phyloP scores from a whole-genome alignment of 371 early-diverging fungal genomes.

The Mortierella sp. region DNA sequence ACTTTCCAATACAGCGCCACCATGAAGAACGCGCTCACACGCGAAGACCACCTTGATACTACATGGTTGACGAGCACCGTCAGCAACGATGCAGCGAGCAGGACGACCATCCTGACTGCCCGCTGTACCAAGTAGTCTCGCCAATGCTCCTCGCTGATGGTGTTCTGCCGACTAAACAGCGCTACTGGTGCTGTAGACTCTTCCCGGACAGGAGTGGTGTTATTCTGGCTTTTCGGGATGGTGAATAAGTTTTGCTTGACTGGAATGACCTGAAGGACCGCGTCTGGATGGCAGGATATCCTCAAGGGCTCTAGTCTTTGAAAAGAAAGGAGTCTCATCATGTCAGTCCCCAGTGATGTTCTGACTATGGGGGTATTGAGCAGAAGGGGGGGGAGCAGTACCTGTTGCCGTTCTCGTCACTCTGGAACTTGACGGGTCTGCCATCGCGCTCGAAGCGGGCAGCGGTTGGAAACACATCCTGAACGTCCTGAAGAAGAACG shows the following conservation, averaged over 20 bases:
- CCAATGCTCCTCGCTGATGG: slow-evolving; percentile 24
- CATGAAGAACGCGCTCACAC: slow-evolving; percentile 11
- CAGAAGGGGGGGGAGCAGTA: background rate
- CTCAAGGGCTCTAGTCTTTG: slow-evolving; percentile 34
- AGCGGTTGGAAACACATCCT: slow-evolving; percentile 39
- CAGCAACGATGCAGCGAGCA: slow-evolving; percentile 2
- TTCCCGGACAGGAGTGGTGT: no score
- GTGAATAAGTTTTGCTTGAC: background rate
- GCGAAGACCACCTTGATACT: slow-evolving; percentile 12
- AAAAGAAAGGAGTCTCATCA: background rate
- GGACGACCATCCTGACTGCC: slow-evolving; percentile 14
- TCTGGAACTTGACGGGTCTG: slow-evolving; percentile 23
- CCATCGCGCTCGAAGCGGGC: slow-evolving; percentile 34
- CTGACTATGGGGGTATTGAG: background rate
- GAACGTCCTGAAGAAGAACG: slow-evolving; percentile 30
- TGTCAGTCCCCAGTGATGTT: no score
- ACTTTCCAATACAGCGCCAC: slow-evolving; percentile 23
- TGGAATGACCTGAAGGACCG: slow-evolving; percentile 24
- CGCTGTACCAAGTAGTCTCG: slow-evolving; percentile 29
- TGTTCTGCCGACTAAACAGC: background rate
- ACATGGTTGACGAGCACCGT: slow-evolving; percentile 19
- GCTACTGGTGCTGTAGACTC: no score
- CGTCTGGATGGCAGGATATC: slow-evolving; percentile 14
- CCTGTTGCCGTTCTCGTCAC: slow-evolving; percentile 33
- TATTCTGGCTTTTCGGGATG: no score